phyloP scores from a whole-genome alignment of 352 stramenopile genomes.

The Thalassiosira mediterranea region DNA sequence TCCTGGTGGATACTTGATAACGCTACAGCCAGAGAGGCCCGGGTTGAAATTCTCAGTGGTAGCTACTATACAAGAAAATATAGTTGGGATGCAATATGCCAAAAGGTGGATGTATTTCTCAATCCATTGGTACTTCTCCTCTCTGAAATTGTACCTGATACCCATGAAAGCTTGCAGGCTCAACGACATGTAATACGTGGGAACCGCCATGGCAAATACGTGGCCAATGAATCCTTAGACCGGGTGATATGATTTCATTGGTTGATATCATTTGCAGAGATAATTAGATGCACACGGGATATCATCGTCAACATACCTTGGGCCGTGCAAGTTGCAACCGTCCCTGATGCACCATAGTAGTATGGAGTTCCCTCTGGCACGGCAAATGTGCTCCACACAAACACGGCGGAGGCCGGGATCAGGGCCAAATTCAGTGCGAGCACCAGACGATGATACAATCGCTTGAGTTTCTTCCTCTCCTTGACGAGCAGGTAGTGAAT shows the following conservation, averaged over 20 bases:
- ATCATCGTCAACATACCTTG: not conserved
- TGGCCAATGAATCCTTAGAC: not conserved
- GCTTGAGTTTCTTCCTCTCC: no score
- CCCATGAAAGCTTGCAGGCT: constrained; percentile 4
- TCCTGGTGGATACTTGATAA: not conserved
- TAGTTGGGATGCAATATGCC: constrained; percentile 4
- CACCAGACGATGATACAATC: not conserved
- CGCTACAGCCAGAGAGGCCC: constrained; percentile 13
- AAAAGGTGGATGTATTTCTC: constrained; percentile 38
- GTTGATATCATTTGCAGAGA: not conserved
- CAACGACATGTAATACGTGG: not conserved
- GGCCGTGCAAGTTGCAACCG: not conserved
- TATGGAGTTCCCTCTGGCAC: constrained; percentile 23
- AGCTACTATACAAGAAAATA: not conserved
- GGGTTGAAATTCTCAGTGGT: constrained; percentile 22
- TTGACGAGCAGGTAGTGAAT: no score
- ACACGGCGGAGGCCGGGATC: not conserved
- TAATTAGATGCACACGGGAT: not conserved
- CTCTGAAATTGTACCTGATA: constrained; percentile 30
- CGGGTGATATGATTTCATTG: no score
- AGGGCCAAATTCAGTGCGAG: not conserved
- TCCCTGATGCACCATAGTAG: constrained; percentile 22
- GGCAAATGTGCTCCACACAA: constrained; percentile 1
- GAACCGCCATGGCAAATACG: not conserved
- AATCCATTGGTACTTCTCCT: constrained; percentile 34